Conservation (phyloP, 306 rosid species). For the Fragaria vesca region DNA sequence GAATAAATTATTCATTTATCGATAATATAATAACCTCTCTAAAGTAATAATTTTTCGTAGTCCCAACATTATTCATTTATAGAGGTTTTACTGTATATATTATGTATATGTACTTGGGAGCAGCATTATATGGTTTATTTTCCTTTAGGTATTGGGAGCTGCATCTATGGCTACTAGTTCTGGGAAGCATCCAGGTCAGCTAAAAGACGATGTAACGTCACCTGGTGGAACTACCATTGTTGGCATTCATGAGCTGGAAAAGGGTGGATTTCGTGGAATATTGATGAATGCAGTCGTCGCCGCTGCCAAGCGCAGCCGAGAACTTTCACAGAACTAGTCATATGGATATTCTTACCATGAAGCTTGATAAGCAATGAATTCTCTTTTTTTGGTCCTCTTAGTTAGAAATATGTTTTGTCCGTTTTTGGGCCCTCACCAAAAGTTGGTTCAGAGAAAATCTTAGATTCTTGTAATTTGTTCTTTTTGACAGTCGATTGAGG, state of each 20-base stretch:
- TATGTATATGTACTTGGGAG: too few species aligned
- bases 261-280: slow-evolving; percentile 86
- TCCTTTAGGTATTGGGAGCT: slow-evolving; percentile 75
- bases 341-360: not conserved
- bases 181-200: slow-evolving; percentile 85
- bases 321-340: slow-evolving; percentile 44
- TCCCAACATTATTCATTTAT: too few species aligned
- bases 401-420: not conserved
- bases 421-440: not conserved
- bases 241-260: slow-evolving; percentile 86
- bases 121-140: too few species aligned
- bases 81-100: too few species aligned
- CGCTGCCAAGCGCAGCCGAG: slow-evolving; percentile 68
- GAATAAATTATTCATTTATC: too few species aligned
- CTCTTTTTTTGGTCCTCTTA: not conserved
- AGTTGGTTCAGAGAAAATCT: not conserved
- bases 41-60: too few species aligned
- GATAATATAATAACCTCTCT: too few species aligned
- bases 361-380: not conserved
- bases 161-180: slow-evolving; percentile 63
- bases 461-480: not conserved
- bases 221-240: slow-evolving; percentile 89
- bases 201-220: slow-evolving; percentile 84
- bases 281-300: slow-evolving; percentile 90
- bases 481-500: not conserved